Conservation (phyloP, 2,329 filamentous ascomycete genomes). For the Ophiostoma australiae region DNA sequence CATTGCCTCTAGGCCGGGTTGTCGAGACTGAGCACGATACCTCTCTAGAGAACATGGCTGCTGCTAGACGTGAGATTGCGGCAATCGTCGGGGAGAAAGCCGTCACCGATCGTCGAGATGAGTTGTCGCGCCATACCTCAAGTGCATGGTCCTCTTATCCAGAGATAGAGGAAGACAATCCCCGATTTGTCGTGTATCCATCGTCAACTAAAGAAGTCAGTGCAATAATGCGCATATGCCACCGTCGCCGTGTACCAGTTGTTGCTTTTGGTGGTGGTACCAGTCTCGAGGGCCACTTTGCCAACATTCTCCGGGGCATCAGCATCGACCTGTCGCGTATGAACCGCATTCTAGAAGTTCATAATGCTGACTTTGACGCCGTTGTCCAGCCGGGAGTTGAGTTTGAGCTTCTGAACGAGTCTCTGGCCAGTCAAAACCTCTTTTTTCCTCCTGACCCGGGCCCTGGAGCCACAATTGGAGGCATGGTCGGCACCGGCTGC, state of each 20-base stretch:
- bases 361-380: constrained; percentile 72
- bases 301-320: constrained; percentile 74
- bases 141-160: constrained; percentile 61
- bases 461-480: constrained; percentile 89
- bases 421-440: constrained; percentile 64
- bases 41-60: constrained; percentile 50
- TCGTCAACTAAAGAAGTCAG: constrained; percentile 75
- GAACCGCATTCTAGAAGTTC: constrained; percentile 71
- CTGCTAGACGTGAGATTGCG: constrained; percentile 65
- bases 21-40: constrained; percentile 51
- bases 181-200: constrained; percentile 72
- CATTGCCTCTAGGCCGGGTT: constrained; percentile 39
- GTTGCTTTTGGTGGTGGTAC: constrained; percentile 85
- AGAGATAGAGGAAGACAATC: constrained; percentile 35
- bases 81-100: constrained; percentile 59
- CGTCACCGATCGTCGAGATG: constrained; percentile 55
- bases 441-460: constrained; percentile 93
- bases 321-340: constrained; percentile 78
- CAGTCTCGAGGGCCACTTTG: constrained; percentile 83
- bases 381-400: constrained; percentile 76
- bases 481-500: constrained; percentile 72
- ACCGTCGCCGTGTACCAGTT: constrained; percentile 73
- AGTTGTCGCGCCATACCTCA: constrained; percentile 53
- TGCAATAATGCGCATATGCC: constrained; percentile 84
- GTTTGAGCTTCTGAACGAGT: constrained; percentile 80